phyloP scores from a whole-genome alignment of 305 asterid genomes.

The Fraxinus ornus region DNA sequence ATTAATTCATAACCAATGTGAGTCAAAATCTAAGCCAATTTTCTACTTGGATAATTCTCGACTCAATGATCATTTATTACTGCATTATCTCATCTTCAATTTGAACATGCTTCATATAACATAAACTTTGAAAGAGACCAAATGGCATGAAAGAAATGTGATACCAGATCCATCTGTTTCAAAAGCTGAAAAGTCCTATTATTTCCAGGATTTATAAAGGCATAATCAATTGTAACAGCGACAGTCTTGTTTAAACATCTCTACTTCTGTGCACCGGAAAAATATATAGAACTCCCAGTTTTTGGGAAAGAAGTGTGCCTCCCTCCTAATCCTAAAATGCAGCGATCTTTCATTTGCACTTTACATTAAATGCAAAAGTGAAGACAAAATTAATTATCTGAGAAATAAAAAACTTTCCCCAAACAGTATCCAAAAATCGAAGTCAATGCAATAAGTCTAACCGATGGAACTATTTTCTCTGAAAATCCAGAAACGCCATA shows the following conservation, averaged over 20 bases:
- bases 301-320: neutral
- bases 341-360: neutral
- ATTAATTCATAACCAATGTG: slow-evolving; percentile 6
- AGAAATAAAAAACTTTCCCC: neutral
- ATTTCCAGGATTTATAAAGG: neutral
- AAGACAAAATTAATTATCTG: slow-evolving; percentile 20
- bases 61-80: neutral
- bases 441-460: neutral
- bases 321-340: slow-evolving; percentile 14
- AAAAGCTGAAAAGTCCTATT: slow-evolving; percentile 11
- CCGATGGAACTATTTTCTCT: neutral
- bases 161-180: slow-evolving; percentile 2
- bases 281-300: neutral
- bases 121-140: slow-evolving; percentile 6
- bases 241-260: neutral
- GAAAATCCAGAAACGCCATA: neutral
- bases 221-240: neutral
- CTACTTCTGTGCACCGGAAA: neutral
- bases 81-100: neutral
- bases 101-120: neutral
- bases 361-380: slow-evolving; percentile 18
- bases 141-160: slow-evolving; percentile 12
- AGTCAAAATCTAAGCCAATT: neutral
- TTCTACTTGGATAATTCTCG: neutral
- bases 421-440: neutral